Percentiles rank a stretch among this genome's conserved stretches.
Evolutionary conservation across 2,329 filamentous ascomycete species (phyloP).

Genomic region (Nakataea oryzae): DNA sequence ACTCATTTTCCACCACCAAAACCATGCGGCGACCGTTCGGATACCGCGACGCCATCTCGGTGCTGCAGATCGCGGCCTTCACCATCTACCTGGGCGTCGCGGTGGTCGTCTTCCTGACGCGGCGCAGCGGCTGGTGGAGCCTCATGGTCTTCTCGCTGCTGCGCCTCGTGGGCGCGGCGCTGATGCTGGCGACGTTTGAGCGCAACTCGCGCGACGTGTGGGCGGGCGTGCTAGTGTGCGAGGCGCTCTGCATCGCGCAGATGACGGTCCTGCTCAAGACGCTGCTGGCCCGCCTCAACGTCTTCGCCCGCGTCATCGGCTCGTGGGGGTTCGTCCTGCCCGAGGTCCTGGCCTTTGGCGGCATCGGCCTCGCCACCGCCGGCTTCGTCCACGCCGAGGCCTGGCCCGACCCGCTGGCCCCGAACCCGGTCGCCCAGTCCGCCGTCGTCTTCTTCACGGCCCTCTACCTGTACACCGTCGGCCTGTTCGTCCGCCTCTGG

Average conservation of each 20-base stretch:
- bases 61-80: conserved; percentile 17
- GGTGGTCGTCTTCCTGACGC: conserved; percentile 7
- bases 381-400: conserved; percentile 7
- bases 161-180: conserved; percentile 16
- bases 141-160: conserved; percentile 17
- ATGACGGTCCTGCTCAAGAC: conserved; percentile 9
- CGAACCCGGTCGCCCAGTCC: conserved; percentile 5
- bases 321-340: conserved; percentile 7
- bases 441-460: conserved; percentile 5
- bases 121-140: conserved; percentile 16
- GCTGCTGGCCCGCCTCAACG: conserved; percentile 6
- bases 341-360: conserved; percentile 4
- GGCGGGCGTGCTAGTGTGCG: conserved; percentile 15
- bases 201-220: conserved; percentile 10
- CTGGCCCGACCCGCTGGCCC: background rate
- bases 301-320: conserved; percentile 10
- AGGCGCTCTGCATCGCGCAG: conserved; percentile 18
- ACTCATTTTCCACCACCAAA: background rate
- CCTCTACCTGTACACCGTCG: conserved; percentile 6
- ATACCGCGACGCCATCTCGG: conserved; percentile 17
- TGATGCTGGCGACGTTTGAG: conserved; percentile 13
- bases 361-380: conserved; percentile 6
- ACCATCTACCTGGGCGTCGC: conserved; percentile 15
- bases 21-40: background rate
- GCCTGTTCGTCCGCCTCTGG: conserved; percentile 8